phyloP scores from a whole-genome alignment of 441 rosid genomes.

The Euphorbia schlechtendalii region DNA sequence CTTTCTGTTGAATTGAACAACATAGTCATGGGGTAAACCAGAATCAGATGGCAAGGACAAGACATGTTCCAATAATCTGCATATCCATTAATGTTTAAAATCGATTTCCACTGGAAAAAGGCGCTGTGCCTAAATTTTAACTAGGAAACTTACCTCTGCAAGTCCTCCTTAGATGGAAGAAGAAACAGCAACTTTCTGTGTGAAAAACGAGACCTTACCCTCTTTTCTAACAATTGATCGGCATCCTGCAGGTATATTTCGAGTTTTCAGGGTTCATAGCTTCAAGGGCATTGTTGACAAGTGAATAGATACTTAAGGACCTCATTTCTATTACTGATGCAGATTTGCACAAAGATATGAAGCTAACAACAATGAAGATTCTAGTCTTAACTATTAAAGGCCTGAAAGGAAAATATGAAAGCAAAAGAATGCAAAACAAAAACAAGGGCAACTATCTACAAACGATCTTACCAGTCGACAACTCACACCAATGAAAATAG shows the following conservation, averaged over 20 bases:
- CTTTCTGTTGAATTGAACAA: slow-evolving; percentile 61
- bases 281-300: not conserved
- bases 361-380: not conserved
- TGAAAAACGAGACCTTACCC: slow-evolving; percentile 95
- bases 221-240: slow-evolving; percentile 90
- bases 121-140: not conserved
- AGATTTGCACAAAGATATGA: not conserved
- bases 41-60: slow-evolving; percentile 69
- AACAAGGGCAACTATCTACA: slow-evolving; percentile 4
- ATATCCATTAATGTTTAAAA: slow-evolving; percentile 13
- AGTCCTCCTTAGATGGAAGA: slow-evolving; percentile 65
- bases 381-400: not conserved
- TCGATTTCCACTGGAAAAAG: slow-evolving; percentile 17
- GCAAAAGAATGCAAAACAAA: not conserved
- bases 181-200: slow-evolving; percentile 80
- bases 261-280: slow-evolving; percentile 14
- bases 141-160: slow-evolving; percentile 43
- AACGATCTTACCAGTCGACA: slow-evolving; percentile 58
- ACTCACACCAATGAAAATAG: slow-evolving; percentile 80
- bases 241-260: slow-evolving; percentile 60
- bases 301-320: not conserved
- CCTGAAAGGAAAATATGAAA: not conserved
- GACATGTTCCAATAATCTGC: slow-evolving; percentile 74
- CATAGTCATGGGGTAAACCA: slow-evolving; percentile 55
- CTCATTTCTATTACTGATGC: slow-evolving; percentile 2